A percentile compares a stretch with the other conserved stretches of the same genome.
These are phyloP conservation scores for Schrenkiella parvula DNA, from an alignment of 345 rosid species.

Conservation along the genomic window DNA sequence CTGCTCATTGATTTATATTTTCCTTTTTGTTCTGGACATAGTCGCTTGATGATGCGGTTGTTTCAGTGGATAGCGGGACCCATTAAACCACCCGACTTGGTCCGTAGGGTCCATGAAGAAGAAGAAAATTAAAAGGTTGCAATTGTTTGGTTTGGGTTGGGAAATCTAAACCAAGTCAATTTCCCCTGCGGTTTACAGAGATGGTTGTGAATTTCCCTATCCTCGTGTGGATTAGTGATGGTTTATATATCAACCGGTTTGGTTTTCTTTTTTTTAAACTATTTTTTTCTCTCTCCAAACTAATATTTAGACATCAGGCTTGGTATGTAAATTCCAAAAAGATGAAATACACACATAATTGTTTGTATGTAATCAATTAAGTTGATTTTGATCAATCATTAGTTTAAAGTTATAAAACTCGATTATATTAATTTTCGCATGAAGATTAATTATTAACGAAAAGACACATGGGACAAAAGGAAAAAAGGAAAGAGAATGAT, in stretches of 20 bases:
- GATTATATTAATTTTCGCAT: neutral
- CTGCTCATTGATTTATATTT: neutral
- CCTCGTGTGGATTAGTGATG: neutral
- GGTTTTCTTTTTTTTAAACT: neutral
- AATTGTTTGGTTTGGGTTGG: neutral
- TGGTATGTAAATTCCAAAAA: neutral
- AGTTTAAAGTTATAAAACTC: neutral
- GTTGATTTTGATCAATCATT: constrained; percentile 14
- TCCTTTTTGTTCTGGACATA: neutral
- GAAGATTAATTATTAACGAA: constrained; percentile 19
- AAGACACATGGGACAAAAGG: constrained; percentile 33
- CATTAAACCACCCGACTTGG: neutral
- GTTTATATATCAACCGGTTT: neutral
- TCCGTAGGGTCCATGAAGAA: neutral
- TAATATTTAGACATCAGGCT: neutral
- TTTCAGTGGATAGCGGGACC: constrained; percentile 25
- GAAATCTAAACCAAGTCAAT: neutral
- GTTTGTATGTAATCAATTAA: neutral
- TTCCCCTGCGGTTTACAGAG: neutral
- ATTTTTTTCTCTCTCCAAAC: neutral
- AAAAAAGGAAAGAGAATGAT: constrained; percentile 17
- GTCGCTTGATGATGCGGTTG: constrained; percentile 33
- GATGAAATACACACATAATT: neutral
- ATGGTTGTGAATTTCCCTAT: neutral
- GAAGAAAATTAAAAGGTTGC: neutral